Evolutionary conservation across 2,329 filamentous ascomycete species (phyloP).

Genomic region (Coniochaeta pulveracea): DNA sequence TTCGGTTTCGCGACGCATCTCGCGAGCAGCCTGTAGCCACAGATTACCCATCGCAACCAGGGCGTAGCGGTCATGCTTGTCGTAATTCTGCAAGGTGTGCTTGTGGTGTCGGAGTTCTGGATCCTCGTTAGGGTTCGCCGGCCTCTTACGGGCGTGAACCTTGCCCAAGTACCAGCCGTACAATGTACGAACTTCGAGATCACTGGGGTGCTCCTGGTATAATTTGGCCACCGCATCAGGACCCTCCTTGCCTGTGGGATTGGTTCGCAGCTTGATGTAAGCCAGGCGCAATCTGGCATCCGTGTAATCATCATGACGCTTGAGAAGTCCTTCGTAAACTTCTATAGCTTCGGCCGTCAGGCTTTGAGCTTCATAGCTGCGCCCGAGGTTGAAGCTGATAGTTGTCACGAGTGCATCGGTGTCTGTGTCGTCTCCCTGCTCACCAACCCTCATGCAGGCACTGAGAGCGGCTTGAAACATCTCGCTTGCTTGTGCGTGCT

Average conservation of each 20-base stretch:
- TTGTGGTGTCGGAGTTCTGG: conserved; percentile 91
- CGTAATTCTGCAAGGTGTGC: conserved; percentile 83
- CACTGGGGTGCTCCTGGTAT: conserved; percentile 71
- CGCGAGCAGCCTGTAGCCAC: conserved; percentile 73
- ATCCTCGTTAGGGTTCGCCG: conserved; percentile 74
- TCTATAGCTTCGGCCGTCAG: conserved; percentile 74
- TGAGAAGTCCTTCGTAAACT: conserved; percentile 77
- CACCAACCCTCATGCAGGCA: conserved; percentile 74
- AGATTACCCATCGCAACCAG: conserved; percentile 96
- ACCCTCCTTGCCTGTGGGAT: conserved; percentile 74
- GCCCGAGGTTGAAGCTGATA: conserved; percentile 91
- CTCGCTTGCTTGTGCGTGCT: conserved; percentile 66
- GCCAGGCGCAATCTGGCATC: conserved; percentile 82
- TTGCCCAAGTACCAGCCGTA: conserved; percentile 95
- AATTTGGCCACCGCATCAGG: conserved; percentile 77
- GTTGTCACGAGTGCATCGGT: conserved; percentile 88
- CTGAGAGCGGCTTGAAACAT: conserved; percentile 88
- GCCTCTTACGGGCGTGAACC: conserved; percentile 65
- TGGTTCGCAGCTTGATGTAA: conserved; percentile 75
- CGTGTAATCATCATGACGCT: conserved; percentile 81
- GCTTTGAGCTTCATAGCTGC: conserved; percentile 81
- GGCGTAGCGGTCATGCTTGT: conserved; percentile 97
- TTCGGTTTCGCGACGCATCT: conserved; percentile 88
- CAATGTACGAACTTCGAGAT: conserved; percentile 83
- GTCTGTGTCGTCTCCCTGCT: conserved; percentile 62